phyloP scores from a whole-genome alignment of 371 early-diverging fungal genomes.

The Mortierella sp. region DNA sequence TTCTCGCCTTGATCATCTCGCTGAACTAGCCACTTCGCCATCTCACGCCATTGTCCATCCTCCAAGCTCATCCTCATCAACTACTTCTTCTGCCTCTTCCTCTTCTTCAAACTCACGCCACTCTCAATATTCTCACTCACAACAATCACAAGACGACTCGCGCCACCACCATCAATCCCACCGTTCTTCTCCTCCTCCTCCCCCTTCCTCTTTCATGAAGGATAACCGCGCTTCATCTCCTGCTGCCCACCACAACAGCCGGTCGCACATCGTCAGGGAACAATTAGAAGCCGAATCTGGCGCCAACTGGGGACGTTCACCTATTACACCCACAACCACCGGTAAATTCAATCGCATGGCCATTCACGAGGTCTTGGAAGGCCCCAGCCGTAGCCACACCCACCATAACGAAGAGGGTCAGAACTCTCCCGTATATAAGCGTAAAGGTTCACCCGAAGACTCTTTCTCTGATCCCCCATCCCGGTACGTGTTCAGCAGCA shows the following conservation, averaged over 20 bases:
- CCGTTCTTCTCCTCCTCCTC: slow-evolving; percentile 16
- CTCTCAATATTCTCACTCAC: neutral
- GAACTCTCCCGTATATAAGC: slow-evolving; percentile 47
- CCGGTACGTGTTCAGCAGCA: slow-evolving; percentile 28
- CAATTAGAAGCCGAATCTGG: slow-evolving; percentile 41
- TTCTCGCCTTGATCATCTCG: slow-evolving; percentile 52
- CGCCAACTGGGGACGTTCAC: slow-evolving; percentile 37
- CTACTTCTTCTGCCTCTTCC: slow-evolving; percentile 17
- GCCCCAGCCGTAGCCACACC: neutral
- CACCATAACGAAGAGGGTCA: slow-evolving; percentile 17
- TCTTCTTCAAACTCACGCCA: slow-evolving; percentile 10
- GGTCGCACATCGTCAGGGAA: slow-evolving; percentile 29
- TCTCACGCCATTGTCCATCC: slow-evolving; percentile 37
- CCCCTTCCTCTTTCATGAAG: slow-evolving; percentile 15
- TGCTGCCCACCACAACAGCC: slow-evolving; percentile 23
- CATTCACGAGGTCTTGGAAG: slow-evolving; percentile 50
- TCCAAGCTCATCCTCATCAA: slow-evolving; percentile 20
- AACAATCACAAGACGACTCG: slow-evolving; percentile 27
- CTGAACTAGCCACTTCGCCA: slow-evolving; percentile 49
- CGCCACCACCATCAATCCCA: slow-evolving; percentile 10
- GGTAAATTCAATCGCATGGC: slow-evolving; percentile 54
- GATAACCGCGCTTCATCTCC: slow-evolving; percentile 20
- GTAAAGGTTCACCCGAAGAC: slow-evolving; percentile 55
- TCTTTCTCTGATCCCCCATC: slow-evolving; percentile 42
- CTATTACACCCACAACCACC: slow-evolving; percentile 52